Conservation (phyloP, 805 yeast genomes). For the Priceomyces carsonii region DNA sequence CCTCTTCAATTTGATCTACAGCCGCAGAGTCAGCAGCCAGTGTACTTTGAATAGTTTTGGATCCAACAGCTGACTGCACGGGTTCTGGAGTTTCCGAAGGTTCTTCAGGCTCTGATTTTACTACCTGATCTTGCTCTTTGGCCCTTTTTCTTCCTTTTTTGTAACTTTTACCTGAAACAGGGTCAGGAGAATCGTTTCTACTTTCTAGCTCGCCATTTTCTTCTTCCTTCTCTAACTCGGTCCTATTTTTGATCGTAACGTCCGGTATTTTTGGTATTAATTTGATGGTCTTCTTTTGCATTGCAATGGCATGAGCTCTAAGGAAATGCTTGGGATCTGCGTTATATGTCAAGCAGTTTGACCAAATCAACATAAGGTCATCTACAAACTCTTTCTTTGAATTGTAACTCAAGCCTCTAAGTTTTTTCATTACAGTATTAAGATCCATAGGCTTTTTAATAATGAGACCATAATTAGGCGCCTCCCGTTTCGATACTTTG, state of each 20-base stretch:
- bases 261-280: conserved; percentile 88
- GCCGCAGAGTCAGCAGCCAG: conserved; percentile 18
- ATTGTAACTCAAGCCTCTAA: conserved; percentile 77
- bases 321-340: conserved; percentile 93
- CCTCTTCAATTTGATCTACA: conserved; percentile 23
- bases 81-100: conserved; percentile 19
- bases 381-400: conserved; percentile 91
- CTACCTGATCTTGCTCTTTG: conserved; percentile 27
- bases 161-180: conserved; percentile 34
- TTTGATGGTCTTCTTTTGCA: conserved; percentile 84
- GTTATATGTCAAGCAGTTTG: conserved; percentile 87
- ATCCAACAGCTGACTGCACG: conserved; percentile 1
- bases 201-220: conserved; percentile 26
- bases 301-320: conserved; percentile 89
- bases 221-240: conserved; percentile 71
- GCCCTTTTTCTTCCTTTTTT: conserved; percentile 44
- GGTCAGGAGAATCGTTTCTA: conserved; percentile 22
- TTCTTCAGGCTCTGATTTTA: conserved; percentile 28
- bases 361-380: conserved; percentile 94
- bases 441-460: conserved; percentile 96
- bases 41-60: conserved; percentile 16
- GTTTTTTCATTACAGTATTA: conserved; percentile 88
- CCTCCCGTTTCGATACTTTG: conserved; percentile 96
- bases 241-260: conserved; percentile 69
- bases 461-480: conserved; percentile 90